Base-by-base conservation (phyloP, 345 rosid species). In the Trapa bicornis region DNA sequence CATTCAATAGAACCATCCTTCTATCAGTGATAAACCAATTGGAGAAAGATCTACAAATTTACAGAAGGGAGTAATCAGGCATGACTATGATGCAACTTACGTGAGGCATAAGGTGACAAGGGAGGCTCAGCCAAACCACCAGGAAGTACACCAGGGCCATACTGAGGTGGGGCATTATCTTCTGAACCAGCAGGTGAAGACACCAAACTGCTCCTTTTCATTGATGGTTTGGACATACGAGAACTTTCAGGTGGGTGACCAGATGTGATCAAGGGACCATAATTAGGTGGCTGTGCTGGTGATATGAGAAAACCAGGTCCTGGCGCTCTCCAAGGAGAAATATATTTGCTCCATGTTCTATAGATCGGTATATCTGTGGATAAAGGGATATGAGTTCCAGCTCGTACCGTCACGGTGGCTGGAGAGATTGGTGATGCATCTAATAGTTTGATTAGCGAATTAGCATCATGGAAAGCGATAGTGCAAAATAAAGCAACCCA, bases 121-220 rank as follows among this genome's bases (percentile, higher is more conserved):
- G 99, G 96, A 53, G 99, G 95, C 78, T 89, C 82, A 68, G 91
- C 74, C 79, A 91, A 79, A 74, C 73, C 77, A 36, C 85, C 66
- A 73, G 89, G 83, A 73, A 80, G 62, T 69, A 82, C 76, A 68
- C 91, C 85, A 61, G 73, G 72, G 61, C 79, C 72, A 37, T 80
- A 74, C 67, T 82, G 92, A 66, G 85, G 62, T 57, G 99, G 99
- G 73, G 97, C 79, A 74, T 88, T 77, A 76, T 80, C 83, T 71
- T 79, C 77, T 78, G 84, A 76, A 65, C 86, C 85, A 64, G 76
- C 82, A 73, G 81, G 72, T 62, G 96, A 83, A 72, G 91, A 79
- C 69, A 71, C 73, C 68, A 76, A 70, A 7, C 77, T 73, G 70
- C 72, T 81, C 75, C 77, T 89, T 76, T 79, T 81, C 87, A 73